These are phyloP conservation scores for Fraxinus greggii DNA, from an alignment of 305 asterid genomes.

Conservation along the genomic window DNA sequence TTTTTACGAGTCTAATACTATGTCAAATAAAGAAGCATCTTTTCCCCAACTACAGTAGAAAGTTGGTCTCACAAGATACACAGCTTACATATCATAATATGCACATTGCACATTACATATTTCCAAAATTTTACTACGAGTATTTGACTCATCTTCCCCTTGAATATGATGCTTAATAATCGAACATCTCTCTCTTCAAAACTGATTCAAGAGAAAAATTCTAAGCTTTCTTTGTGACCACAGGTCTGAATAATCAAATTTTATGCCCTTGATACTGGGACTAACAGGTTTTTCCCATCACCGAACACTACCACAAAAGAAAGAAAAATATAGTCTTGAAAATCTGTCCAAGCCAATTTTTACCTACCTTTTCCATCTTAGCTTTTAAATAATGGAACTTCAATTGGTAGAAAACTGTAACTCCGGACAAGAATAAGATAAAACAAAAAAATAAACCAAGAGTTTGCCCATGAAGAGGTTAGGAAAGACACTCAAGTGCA, in stretches of 20 bases:
- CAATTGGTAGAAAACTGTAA: neutral
- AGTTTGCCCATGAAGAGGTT: neutral
- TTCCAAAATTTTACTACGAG: neutral
- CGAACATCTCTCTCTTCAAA: neutral
- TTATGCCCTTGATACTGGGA: neutral
- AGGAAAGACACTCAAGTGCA: neutral
- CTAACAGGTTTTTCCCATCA: constrained; percentile 6
- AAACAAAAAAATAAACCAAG: neutral
- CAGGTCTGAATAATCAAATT: neutral
- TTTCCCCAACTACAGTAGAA: neutral
- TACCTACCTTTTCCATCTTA: neutral
- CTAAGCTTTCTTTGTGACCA: neutral
- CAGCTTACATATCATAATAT: constrained; percentile 4
- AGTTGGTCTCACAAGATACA: neutral
- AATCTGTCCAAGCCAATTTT: neutral
- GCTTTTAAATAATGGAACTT: neutral
- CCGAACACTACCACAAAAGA: neutral
- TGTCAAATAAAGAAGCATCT: neutral
- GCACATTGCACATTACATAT: neutral
- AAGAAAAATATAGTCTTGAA: neutral
- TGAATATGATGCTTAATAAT: neutral
- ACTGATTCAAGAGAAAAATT: neutral
- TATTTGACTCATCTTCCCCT: neutral
- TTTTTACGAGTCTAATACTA: neutral
- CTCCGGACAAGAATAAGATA: neutral